These are phyloP conservation scores for Ascodesmis nigricans DNA, from an alignment of 495 filamentous ascomycete genomes.

Conservation along the genomic window DNA sequence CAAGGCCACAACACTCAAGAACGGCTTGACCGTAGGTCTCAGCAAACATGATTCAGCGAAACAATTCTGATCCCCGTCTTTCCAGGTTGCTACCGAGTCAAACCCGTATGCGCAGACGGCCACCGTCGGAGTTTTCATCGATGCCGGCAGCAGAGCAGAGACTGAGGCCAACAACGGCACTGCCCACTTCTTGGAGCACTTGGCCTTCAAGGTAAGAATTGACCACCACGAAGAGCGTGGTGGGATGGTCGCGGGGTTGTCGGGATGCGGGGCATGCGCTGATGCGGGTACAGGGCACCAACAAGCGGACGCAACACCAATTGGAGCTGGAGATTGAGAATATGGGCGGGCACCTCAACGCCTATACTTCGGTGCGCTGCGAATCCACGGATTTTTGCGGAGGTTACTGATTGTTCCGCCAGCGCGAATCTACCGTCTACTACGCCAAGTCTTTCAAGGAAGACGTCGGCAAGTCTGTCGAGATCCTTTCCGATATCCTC, in stretches of 20 bases:
- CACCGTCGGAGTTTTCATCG: constrained; percentile 97
- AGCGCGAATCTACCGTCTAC: constrained; percentile 99
- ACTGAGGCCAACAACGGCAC: constrained; percentile 97
- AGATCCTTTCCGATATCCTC: constrained; percentile 96
- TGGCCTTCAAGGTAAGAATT: constrained; percentile 81
- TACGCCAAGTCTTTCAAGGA: constrained; percentile 97
- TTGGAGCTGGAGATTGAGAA: constrained; percentile 99
- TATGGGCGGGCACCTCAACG: constrained; percentile 97
- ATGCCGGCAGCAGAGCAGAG: constrained; percentile 94
- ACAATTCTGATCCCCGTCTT: background rate
- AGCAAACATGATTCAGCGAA: background rate
- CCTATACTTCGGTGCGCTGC: constrained; percentile 95
- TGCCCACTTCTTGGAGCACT: constrained; percentile 96
- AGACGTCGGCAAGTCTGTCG: constrained; percentile 84
- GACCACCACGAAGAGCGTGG: background rate
- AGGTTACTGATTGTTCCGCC: constrained; percentile 3
- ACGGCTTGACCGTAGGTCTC: constrained; percentile 75
- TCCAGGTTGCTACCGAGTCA: constrained; percentile 85
- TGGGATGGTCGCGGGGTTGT: constrained; percentile 1
- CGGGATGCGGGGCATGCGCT: constrained; percentile 9
- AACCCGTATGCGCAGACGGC: constrained; percentile 97
- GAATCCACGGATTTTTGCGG: constrained; percentile 10
- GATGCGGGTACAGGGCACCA: constrained; percentile 43
- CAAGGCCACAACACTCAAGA: constrained; percentile 83
- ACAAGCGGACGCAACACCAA: constrained; percentile 80